Evolutionary conservation across 371 early-diverging fungal genomes (phyloP).

Genomic region (Mortierella sp.): DNA sequence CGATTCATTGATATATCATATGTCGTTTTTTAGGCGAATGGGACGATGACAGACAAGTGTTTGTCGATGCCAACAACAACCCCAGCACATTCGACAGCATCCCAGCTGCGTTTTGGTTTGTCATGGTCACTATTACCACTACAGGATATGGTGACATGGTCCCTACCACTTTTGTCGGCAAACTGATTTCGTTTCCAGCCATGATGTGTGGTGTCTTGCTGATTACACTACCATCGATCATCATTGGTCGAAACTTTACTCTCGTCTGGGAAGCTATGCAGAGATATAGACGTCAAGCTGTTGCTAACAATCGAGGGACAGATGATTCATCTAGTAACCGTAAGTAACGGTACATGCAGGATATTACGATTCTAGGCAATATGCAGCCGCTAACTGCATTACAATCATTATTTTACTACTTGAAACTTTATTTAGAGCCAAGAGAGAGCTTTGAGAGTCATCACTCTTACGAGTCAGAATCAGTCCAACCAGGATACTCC

Average conservation of each 20-base stretch:
- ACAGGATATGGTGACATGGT: constrained; percentile 92
- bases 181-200: constrained; percentile 85
- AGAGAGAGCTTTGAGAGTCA: constrained; percentile 48
- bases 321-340: constrained; percentile 23
- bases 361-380: neutral
- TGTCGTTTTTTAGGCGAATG: constrained; percentile 63
- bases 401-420: neutral
- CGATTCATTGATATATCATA: neutral
- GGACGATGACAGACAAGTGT: constrained; percentile 79
- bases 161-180: constrained; percentile 87
- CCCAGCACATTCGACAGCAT: constrained; percentile 82
- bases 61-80: constrained; percentile 60
- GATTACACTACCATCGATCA: constrained; percentile 90
- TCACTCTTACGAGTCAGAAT: constrained; percentile 35
- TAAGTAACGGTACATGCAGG: constrained; percentile 11
- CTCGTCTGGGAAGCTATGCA: constrained; percentile 88
- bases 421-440: constrained; percentile 8
- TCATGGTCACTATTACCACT: constrained; percentile 87
- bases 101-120: constrained; percentile 88
- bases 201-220: constrained; percentile 89
- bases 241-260: constrained; percentile 90
- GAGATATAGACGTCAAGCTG: constrained; percentile 49
- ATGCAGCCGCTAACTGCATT: neutral
- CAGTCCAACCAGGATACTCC: constrained; percentile 27
- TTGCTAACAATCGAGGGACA: constrained; percentile 25